These are phyloP conservation scores for Solanum hybrid DNA, from an alignment of 305 asterid species.

Conservation along the genomic window DNA sequence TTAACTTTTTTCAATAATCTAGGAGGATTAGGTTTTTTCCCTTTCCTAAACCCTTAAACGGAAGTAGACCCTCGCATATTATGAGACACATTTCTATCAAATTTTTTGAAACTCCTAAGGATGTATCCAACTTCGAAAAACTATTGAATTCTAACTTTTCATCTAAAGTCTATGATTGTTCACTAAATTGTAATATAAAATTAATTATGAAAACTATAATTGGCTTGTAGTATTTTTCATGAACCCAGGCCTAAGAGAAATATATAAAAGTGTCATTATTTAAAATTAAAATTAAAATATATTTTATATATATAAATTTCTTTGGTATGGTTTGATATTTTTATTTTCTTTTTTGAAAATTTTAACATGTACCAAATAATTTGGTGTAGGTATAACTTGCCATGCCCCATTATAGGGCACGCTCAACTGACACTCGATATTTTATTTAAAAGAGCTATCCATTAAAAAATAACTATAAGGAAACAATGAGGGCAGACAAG, in stretches of 20 bases:
- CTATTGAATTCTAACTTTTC: neutral
- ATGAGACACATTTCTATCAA: neutral
- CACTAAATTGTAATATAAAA: no score
- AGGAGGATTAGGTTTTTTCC: neutral
- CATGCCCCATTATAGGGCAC: neutral
- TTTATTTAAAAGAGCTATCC: neutral
- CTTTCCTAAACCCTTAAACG: neutral
- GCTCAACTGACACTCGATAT: neutral
- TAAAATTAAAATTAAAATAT: no score
- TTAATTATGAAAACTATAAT: neutral
- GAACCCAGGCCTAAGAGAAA: neutral
- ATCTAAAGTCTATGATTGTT: neutral
- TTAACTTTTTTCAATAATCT: neutral
- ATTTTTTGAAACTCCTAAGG: neutral
- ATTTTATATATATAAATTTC: no score
- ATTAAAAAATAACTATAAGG: neutral
- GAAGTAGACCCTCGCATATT: neutral
- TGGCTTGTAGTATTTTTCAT: neutral
- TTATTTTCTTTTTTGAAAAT: neutral
- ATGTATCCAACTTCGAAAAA: neutral
- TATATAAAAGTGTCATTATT: neutral
- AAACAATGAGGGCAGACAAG: neutral
- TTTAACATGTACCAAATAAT: neutral
- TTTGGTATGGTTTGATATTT: neutral
- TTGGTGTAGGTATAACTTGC: neutral